Conservation (phyloP, 208 protist species). For the Phytomonas serpens region DNA sequence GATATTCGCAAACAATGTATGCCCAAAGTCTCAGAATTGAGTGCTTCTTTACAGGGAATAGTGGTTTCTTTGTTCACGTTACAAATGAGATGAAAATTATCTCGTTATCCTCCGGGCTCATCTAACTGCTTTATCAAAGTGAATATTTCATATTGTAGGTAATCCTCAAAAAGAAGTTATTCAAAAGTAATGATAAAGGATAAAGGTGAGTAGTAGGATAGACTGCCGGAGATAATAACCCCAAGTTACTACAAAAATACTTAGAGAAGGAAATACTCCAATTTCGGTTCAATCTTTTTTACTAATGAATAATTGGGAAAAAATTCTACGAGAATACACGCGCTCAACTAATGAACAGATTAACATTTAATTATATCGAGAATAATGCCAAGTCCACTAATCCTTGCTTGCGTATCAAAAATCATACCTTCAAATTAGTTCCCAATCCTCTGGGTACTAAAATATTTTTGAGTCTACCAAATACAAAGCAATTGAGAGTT, state of each 20-base stretch:
- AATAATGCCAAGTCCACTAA: constrained; percentile 49
- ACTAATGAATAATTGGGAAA: neutral
- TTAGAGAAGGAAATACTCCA: too few species aligned
- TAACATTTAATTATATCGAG: constrained; percentile 35
- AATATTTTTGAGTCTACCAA: constrained; percentile 22
- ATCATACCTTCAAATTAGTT: constrained; percentile 77
- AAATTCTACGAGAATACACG: constrained; percentile 54
- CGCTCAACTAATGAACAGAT: constrained; percentile 41
- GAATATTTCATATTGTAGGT: constrained; percentile 56
- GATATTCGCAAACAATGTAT: too few species aligned
- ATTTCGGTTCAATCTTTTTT: too few species aligned
- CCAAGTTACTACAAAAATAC: too few species aligned
- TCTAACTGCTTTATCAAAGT: constrained; percentile 55
- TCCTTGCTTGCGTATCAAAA: constrained; percentile 56
- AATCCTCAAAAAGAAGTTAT: constrained; percentile 55
- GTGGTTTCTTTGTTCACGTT: constrained; percentile 6
- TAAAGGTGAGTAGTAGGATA: too few species aligned
- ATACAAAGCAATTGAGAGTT: neutral
- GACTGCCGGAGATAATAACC: too few species aligned
- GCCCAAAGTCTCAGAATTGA: too few species aligned
- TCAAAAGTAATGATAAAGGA: constrained; percentile 11
- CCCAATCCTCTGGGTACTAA: constrained; percentile 42
- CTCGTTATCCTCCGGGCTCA: constrained; percentile 40
- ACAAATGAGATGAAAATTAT: constrained; percentile 33
- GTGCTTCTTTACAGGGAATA: too few species aligned